phyloP scores from a whole-genome alignment of 2,329 filamentous ascomycete genomes.

The Penicillium nordicum region DNA sequence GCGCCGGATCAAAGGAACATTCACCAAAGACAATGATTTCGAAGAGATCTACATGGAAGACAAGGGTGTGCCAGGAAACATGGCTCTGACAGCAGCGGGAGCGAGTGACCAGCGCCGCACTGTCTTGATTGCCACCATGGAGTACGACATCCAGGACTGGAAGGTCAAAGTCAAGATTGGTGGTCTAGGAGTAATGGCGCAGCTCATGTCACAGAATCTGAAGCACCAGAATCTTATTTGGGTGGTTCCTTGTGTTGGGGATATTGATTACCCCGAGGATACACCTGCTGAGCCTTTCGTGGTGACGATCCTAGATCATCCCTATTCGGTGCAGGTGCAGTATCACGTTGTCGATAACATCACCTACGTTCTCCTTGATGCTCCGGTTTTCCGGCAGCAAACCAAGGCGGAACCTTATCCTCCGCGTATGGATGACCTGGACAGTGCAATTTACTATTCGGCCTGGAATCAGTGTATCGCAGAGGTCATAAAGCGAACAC shows the following conservation, averaged over 20 bases:
- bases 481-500: conserved; percentile 56
- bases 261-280: conserved; percentile 63
- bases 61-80: conserved; percentile 22
- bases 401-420: conserved; percentile 63
- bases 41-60: not conserved
- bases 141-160: conserved; percentile 70
- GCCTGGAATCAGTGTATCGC: conserved; percentile 70
- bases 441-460: conserved; percentile 65
- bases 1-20: conserved; percentile 35
- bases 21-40: conserved; percentile 17
- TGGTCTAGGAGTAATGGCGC: conserved; percentile 67
- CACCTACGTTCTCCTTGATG: conserved; percentile 65
- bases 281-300: conserved; percentile 58
- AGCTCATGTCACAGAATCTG: conserved; percentile 64
- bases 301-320: conserved; percentile 58
- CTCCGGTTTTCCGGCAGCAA: conserved; percentile 64
- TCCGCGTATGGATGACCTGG: conserved; percentile 65
- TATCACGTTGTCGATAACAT: conserved; percentile 64
- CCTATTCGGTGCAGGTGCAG: conserved; percentile 61
- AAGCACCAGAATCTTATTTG: conserved; percentile 64
- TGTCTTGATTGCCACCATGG: conserved; percentile 68
- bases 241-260: conserved; percentile 62
- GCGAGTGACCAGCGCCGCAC: conserved; percentile 44
- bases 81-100: conserved; percentile 30
- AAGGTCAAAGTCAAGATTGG: conserved; percentile 69